Conservation (phyloP, 305 asterid species). For the Fraxinus platypoda region DNA sequence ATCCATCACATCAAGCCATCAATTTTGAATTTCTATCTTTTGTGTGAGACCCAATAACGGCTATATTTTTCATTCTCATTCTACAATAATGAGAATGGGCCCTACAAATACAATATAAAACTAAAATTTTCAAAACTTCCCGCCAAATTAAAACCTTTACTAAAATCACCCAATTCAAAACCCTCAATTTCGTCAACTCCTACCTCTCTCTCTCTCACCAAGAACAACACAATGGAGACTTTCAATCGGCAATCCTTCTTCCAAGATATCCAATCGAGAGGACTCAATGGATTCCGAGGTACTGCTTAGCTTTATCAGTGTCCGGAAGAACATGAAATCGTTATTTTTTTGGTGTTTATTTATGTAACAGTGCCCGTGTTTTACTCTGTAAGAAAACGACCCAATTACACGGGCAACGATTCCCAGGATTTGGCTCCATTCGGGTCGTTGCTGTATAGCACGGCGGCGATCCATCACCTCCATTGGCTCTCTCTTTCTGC, state of each 20-base stretch:
- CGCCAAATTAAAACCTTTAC: conserved; percentile 27
- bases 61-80: too few relatives aligned
- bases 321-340: not conserved
- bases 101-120: too few relatives aligned
- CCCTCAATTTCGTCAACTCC: not conserved
- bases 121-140: conserved; percentile 32
- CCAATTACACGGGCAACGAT: conserved; percentile 33
- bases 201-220: not conserved
- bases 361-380: not conserved
- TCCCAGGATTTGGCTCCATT: conserved; percentile 37
- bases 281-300: conserved; percentile 85
- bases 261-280: conserved; percentile 65
- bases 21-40: too few relatives aligned
- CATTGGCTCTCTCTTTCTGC: conserved; percentile 80
- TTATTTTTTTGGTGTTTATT: not conserved
- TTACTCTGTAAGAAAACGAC: conserved; percentile 56
- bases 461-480: conserved; percentile 57
- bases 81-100: too few relatives aligned
- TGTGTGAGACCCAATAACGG: too few relatives aligned
- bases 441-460: conserved; percentile 70
- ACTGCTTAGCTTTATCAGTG: not conserved
- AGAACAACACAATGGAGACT: conserved; percentile 37
- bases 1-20: too few relatives aligned
- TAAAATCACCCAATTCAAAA: not conserved
- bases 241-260: conserved; percentile 53